Base-by-base conservation (phyloP, 2,329 filamentous ascomycete genomes). In the Cercospora sp. region DNA sequence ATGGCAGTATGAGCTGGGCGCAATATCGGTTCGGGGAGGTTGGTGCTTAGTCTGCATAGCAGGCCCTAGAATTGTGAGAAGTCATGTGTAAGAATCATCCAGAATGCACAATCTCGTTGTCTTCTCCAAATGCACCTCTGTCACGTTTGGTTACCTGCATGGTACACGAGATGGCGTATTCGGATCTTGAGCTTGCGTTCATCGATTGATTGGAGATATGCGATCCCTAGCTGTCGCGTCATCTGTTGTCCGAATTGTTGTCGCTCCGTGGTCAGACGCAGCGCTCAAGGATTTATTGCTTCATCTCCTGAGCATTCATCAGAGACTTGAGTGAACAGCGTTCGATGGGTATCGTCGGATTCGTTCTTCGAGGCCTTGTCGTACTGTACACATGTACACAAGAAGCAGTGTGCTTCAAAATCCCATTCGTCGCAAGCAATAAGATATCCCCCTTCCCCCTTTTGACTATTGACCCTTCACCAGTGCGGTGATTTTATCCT, bases 401-500 rank as follows among this genome's bases (percentile, higher is more conserved):
- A 68, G 64, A 65, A 66, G 21, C 45, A 58, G 13, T 10, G 34
- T 62, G 57, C 51, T 53, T 58, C 65, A 26, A 13, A 32, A 40
- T 58, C 18, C 43, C 30, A 40, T 61, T 40, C 37, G 26, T n/a
- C 24, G 26, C 43, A n/a, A 51, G 24, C 18, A 34, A 59, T 30
- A 21, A 32, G 32, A 59, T 34, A 9, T 59, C 5, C 28, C 55
- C 28, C 18, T 32, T 26, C 13, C 55, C 28, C 26, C n/a, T 53
- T 32, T 24, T 57, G 12, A n/a, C 67, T 73, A 76, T 76, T 74
- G 71, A 61, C 71, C 80, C 79, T 89, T 88, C 65, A 90, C 89
- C 70, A 92, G 79, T 62, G 83, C 82, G 66, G 88, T 86, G 73
- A 92, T 85, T 79, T 86, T 88, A 72, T 87, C 86, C 81, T 91